Conservation (phyloP, 306 rosid genomes). For the Citrullus colocynthis region DNA sequence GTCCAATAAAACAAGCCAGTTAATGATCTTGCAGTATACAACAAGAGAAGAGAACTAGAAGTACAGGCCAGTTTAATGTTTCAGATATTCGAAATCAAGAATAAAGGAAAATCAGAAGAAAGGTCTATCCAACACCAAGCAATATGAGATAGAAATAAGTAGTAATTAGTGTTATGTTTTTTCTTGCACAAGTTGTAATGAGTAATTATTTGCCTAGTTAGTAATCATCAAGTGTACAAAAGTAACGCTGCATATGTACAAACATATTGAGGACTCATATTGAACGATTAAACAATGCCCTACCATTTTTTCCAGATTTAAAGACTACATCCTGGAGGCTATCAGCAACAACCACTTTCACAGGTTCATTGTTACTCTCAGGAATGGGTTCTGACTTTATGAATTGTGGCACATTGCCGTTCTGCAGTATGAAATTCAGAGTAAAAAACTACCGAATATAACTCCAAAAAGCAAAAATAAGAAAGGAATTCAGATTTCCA, state of each 20-base stretch:
- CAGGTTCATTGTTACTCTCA: constrained; percentile 66
- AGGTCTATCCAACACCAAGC: not conserved
- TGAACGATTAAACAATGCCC: not conserved
- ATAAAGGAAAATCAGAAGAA: not conserved
- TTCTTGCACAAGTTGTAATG: not conserved
- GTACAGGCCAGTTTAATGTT: not conserved
- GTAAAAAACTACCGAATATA: not conserved
- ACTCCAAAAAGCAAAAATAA: not conserved
- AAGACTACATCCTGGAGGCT: constrained; percentile 56
- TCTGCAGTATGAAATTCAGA: constrained; percentile 32
- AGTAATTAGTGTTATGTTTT: no score
- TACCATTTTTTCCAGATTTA: constrained; percentile 75
- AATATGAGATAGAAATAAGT: not conserved
- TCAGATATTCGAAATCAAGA: not conserved
- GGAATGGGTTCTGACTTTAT: constrained; percentile 78
- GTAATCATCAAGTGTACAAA: not conserved
- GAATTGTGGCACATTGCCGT: constrained; percentile 46
- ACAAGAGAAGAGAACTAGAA: not conserved
- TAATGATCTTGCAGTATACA: not conserved
- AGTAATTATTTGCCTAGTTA: not conserved
- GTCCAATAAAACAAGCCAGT: constrained; percentile 15
- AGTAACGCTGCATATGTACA: not conserved
- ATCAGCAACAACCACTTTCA: constrained; percentile 74
- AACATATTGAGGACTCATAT: not conserved
- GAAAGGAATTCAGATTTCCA: not conserved